Conservation (phyloP, 1,284 basidiomycete species). For the Retiboletus fuscus region DNA sequence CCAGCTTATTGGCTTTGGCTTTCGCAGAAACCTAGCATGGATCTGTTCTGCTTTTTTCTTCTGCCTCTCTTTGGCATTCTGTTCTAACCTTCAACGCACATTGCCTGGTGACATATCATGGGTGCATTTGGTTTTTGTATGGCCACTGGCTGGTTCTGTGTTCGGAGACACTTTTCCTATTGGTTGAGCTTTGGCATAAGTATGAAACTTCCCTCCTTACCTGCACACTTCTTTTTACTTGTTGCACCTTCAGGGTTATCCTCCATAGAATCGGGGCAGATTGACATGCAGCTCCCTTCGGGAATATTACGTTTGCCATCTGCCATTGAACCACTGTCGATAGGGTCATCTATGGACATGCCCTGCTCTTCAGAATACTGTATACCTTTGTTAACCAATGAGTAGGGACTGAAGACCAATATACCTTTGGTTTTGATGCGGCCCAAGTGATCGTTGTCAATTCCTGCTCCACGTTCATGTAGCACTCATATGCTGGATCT, state of each 20-base stretch:
- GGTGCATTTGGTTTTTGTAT: background rate
- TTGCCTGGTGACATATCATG: background rate
- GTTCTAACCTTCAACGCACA: background rate
- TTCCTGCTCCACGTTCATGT: constrained; percentile 3
- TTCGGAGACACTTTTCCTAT: background rate
- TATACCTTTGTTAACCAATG: background rate
- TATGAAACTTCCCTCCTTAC: background rate
- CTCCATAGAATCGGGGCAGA: background rate
- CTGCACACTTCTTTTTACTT: background rate
- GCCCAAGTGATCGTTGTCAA: background rate
- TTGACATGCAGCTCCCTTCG: background rate
- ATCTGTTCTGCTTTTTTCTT: background rate
- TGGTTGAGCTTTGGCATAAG: background rate
- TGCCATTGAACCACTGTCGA: background rate
- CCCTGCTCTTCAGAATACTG: background rate
- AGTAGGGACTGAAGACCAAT: background rate
- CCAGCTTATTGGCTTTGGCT: background rate
- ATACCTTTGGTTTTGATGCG: background rate
- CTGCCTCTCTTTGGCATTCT: background rate
- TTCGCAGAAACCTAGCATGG: background rate
- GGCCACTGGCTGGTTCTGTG: background rate
- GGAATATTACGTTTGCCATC: constrained; percentile 1
- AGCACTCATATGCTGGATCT: constrained; percentile 10
- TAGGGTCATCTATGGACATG: constrained; percentile 1
- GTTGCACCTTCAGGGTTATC: background rate